phyloP scores from a whole-genome alignment of 116 monocot genomes.

The Posidonia oceanica region DNA sequence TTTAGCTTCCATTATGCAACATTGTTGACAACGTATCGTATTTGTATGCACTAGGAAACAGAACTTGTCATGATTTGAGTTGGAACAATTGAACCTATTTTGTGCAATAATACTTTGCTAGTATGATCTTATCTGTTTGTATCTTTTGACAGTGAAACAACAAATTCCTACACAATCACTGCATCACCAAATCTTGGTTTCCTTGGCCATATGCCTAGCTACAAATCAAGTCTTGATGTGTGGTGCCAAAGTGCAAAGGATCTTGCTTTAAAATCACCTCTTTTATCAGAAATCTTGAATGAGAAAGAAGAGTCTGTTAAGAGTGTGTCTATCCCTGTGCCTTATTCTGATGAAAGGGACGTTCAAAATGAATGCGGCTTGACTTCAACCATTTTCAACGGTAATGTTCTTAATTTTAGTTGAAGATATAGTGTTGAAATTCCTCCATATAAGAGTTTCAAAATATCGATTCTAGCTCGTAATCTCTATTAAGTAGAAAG shows the following conservation, averaged over 20 bases:
- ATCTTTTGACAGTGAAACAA: conserved; percentile 41
- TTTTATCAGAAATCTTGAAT: conserved; percentile 25
- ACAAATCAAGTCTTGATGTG: conserved; percentile 42
- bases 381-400: conserved; percentile 91
- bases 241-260: conserved; percentile 27
- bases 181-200: conserved; percentile 74
- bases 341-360: conserved; percentile 26
- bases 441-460: not conserved
- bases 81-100: too few species aligned
- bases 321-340: conserved; percentile 29
- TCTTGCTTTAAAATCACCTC: conserved; percentile 28
- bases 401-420: conserved; percentile 16
- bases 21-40: too few species aligned
- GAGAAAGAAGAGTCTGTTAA: conserved; percentile 19
- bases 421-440: not conserved
- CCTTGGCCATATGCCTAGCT: conserved; percentile 36
- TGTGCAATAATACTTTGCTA: too few species aligned
- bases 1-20: too few species aligned
- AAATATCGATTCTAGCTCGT: not conserved
- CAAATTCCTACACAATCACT: conserved; percentile 69
- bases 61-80: too few species aligned
- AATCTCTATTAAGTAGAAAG: not conserved
- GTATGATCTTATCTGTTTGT: not conserved
- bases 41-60: too few species aligned
- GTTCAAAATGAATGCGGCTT: conserved; percentile 48